Evolutionary conservation across 2,329 filamentous ascomycete species (phyloP).

Genomic region (Leptographium radiaticola): DNA sequence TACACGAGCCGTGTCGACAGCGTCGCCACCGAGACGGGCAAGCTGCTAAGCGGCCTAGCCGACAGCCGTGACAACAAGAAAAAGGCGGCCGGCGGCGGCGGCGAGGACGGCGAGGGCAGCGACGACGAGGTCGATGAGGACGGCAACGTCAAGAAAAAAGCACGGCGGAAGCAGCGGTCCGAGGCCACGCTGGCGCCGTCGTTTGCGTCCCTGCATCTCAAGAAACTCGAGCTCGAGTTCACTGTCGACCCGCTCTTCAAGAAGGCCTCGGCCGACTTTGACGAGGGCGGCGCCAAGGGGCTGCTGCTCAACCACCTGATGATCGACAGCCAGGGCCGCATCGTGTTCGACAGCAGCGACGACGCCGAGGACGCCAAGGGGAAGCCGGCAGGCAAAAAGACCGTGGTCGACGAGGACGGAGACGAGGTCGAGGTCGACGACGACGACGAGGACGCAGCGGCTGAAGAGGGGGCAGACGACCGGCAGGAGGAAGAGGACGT

Average conservation of each 20-base stretch:
- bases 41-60: conserved; percentile 82
- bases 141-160: conserved; percentile 41
- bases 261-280: conserved; percentile 95
- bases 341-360: conserved; percentile 97
- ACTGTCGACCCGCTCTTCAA: conserved; percentile 98
- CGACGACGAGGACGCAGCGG: conserved; percentile 1
- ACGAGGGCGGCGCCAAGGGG: conserved; percentile 94
- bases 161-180: conserved; percentile 62
- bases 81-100: conserved; percentile 49
- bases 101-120: conserved; percentile 52
- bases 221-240: conserved; percentile 96
- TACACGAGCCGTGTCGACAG: conserved; percentile 98
- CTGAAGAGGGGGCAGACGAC: conserved; percentile 14
- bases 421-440: conserved; percentile 18
- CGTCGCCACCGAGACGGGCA: conserved; percentile 93
- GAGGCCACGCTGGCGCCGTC: conserved; percentile 88
- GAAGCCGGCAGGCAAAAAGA: conserved; percentile 20
- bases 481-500: conserved; percentile 37
- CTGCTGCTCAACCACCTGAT: conserved; percentile 91
- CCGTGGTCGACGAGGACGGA: conserved; percentile 20
- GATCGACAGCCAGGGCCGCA: conserved; percentile 81
- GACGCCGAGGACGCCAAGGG: conserved; percentile 47
- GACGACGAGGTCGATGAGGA: conserved; percentile 42
- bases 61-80: conserved; percentile 73
- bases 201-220: conserved; percentile 78